Percentiles rank a stretch among this genome's conserved stretches.
phyloP scores from a whole-genome alignment of 2,329 filamentous ascomycete species.

The Cladosporium halotolerans region DNA sequence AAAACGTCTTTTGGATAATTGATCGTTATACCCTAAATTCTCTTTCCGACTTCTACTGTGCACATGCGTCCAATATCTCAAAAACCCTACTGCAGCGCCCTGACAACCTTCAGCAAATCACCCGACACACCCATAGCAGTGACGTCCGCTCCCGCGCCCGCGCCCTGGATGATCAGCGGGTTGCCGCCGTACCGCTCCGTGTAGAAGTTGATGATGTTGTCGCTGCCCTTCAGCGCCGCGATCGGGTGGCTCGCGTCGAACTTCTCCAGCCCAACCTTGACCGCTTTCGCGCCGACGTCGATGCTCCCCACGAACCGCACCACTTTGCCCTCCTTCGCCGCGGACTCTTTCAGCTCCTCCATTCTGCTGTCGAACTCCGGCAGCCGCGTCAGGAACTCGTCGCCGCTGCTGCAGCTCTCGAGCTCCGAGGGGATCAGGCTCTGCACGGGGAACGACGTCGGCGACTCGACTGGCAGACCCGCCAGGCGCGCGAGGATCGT shows the following conservation, averaged over 20 bases:
- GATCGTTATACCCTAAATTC: too few species aligned
- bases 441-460: constrained; percentile 87
- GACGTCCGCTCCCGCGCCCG: constrained; percentile 84
- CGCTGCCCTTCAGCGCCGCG: constrained; percentile 89
- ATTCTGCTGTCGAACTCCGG: constrained; percentile 82
- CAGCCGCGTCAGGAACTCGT: constrained; percentile 78
- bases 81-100: constrained; percentile 47
- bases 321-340: constrained; percentile 81
- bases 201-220: constrained; percentile 99
- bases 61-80: not conserved
- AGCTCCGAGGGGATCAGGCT: constrained; percentile 85
- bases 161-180: constrained; percentile 89
- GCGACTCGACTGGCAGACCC: constrained; percentile 73
- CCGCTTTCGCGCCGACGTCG: constrained; percentile 69
- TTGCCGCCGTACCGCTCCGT: constrained; percentile 89
- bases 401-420: constrained; percentile 66
- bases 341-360: constrained; percentile 79
- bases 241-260: constrained; percentile 80
- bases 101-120: constrained; percentile 83
- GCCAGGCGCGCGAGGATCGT: constrained; percentile 87
- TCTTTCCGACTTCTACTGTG: too few species aligned
- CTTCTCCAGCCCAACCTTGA: constrained; percentile 89
- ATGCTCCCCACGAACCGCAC: constrained; percentile 92
- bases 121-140: constrained; percentile 97
- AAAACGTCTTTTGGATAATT: too few species aligned